Base-by-base conservation (phyloP, 768 basidiomycete species). In the Postia placenta region DNA sequence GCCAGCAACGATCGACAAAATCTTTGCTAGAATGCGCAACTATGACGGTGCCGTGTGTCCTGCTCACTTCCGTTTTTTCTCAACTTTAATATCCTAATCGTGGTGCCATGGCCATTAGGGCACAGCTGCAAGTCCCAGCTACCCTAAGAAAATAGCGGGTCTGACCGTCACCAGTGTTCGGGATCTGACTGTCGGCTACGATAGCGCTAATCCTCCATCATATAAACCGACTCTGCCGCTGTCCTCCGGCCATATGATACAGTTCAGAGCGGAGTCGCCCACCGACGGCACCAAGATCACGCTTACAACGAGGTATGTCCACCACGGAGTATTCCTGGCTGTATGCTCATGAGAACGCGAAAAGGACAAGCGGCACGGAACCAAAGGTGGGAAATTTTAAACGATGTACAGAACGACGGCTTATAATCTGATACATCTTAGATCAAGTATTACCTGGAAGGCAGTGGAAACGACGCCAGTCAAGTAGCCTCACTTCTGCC, bases 401-500 rank as follows among this genome's bases (percentile, higher is more conserved):
- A 35, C 37, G 25, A 2, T 6, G 11, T 12, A 42, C 1, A 42
- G 20, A 22, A 38, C 42, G 5, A 1, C 14, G 4, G n/a, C 11
- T 41, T 44, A 27, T 43, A 14, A 20, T 17, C 22, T 9, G 38
- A 54, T 27, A 54, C 11, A 26, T 46, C 45, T 28, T 45, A 75
- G 87, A 88, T 92, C 68, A 94, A 94, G 62, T 91, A 86, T 64
- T 94, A 94, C 60, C 69, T 93, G 24, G 92, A 94, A 69, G 92
- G 87, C 11, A 76, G 70, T 42, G 88, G 89, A 0, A 69, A 63
- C 42, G 67, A 86, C 54, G 58, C 67, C 0, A 52, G 52, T n/a
- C 59, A 61, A 0, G 80, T 92, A 3, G 66, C 67, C 2, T 57
- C 53, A 3, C 63, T 79, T 30, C 71, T 93, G n/a, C 64, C 66